Evolutionary conservation across 768 basidiomycete species (phyloP), one percentile per base, ranked within the genome.

Genomic region (Punctularia strigosozonata): DNA sequence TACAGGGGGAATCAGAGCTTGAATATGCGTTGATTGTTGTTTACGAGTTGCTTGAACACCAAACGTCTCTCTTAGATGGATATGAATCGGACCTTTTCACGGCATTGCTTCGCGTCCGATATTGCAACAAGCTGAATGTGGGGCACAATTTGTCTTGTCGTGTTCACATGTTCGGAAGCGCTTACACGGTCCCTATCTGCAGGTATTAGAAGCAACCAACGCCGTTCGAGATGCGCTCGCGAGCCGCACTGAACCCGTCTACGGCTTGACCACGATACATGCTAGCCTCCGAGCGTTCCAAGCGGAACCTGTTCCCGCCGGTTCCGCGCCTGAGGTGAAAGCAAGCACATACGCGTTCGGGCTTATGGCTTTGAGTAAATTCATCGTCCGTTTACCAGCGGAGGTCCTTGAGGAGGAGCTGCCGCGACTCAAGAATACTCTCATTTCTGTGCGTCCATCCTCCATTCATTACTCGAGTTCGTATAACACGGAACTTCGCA

Each of bases 361-460:
- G 4, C 65, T 91, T 38, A 77, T 88, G 46, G 85, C 81, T 1
- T 57, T 91, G 10, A 86, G 83, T 25, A 88, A 84, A 57, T 87
- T 88, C 45, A 76, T 86, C 44, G 57, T 89, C 41, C 75, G 80
- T 25, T 65, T 91, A 14, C 88, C 88, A 13, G 67, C 76, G 2
- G 85, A 89, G 53, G 78, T 91, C 38, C 73, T 89, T 17, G 87
- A 89, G 56, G 88, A 91, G 48, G 87, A 90, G 48, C 55, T 91
- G 30, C 88, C 88, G 30, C 76, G 84, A 25, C 56, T 91, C 39
- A 77, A 75, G 50, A 60, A 54, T 20, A 86, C 85, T 2, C 54
- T 91, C 44, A 80, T 82, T 17, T 61, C 72, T 26, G 86, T 85
- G 42, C 44, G 77, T 49, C 28, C 7, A 20, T 24, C 6, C 22